Evolutionary conservation across 768 basidiomycete species (phyloP).

Genomic region (Boletus pseudo-olivaceus): DNA sequence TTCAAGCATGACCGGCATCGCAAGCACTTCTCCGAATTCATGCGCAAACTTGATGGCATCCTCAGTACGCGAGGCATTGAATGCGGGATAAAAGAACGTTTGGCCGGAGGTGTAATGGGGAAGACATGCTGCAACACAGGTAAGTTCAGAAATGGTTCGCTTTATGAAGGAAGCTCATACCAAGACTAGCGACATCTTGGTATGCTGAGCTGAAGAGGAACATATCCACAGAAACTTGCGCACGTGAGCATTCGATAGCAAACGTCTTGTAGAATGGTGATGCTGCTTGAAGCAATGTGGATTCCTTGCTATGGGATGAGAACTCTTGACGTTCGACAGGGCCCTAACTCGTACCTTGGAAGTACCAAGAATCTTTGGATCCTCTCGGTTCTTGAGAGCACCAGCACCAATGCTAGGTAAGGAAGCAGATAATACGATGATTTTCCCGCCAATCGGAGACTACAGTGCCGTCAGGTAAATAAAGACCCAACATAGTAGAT

Average conservation of each 20-base stretch:
- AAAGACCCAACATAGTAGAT: not conserved
- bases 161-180: slow-evolving; percentile 35
- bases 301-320: slow-evolving; percentile 56
- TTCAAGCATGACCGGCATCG: slow-evolving; percentile 93
- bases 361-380: slow-evolving; percentile 93
- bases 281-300: slow-evolving; percentile 86
- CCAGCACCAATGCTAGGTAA: slow-evolving; percentile 88
- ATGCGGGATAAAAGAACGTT: slow-evolving; percentile 97
- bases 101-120: slow-evolving; percentile 98
- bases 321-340: not conserved
- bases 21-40: slow-evolving; percentile 90
- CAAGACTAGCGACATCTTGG: slow-evolving; percentile 92
- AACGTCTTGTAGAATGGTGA: slow-evolving; percentile 97
- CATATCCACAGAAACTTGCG: slow-evolving; percentile 98
- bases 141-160: not conserved
- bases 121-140: slow-evolving; percentile 59
- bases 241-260: slow-evolving; percentile 95
- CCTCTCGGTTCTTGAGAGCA: slow-evolving; percentile 92
- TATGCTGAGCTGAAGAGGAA: slow-evolving; percentile 94
- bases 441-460: slow-evolving; percentile 93
- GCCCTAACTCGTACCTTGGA: slow-evolving; percentile 58
- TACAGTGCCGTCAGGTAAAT: slow-evolving; percentile 28
- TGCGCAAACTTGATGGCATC: slow-evolving; percentile 98
- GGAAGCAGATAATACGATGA: slow-evolving; percentile 80
- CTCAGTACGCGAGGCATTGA: slow-evolving; percentile 91